Percentiles rank a stretch among this genome's conserved stretches.
Conservation (phyloP, 2,329 filamentous ascomycete genomes). For the Alternaria incomplexa region DNA sequence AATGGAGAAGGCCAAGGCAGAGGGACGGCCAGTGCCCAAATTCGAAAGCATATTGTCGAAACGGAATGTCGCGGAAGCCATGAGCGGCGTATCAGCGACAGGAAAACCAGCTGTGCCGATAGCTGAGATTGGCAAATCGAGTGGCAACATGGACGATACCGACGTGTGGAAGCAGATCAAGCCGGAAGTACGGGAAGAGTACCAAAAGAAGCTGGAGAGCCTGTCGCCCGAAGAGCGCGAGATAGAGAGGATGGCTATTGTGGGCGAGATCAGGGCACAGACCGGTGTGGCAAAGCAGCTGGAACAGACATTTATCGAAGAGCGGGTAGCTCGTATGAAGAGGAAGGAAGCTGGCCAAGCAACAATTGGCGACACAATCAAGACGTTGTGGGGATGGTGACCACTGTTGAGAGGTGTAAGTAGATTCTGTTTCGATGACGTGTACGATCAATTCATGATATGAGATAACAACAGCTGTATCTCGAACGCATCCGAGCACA, state of each 20-base stretch:
- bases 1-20: constrained; percentile 71
- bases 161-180: constrained; percentile 43
- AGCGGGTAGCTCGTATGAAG: constrained; percentile 45
- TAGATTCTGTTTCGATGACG: constrained; percentile 3
- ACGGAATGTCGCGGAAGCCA: constrained; percentile 36
- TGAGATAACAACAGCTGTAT: neutral
- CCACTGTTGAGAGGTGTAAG: constrained; percentile 3
- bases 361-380: constrained; percentile 48
- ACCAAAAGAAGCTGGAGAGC: constrained; percentile 42
- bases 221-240: constrained; percentile 41
- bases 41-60: constrained; percentile 64
- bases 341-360: constrained; percentile 43
- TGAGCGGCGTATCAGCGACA: constrained; percentile 24
- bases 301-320: constrained; percentile 41
- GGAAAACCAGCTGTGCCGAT: constrained; percentile 6
- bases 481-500: neutral
- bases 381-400: constrained; percentile 47
- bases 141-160: constrained; percentile 12
- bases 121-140: constrained; percentile 1
- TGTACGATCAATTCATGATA: constrained; percentile 10
- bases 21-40: constrained; percentile 59
- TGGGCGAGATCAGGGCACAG: constrained; percentile 43
- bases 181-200: constrained; percentile 35
- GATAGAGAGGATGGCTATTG: constrained; percentile 41
- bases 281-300: constrained; percentile 40